Evolutionary conservation across 805 yeast genomes (phyloP).

Genomic region (Saccharomyces paradoxus): DNA sequence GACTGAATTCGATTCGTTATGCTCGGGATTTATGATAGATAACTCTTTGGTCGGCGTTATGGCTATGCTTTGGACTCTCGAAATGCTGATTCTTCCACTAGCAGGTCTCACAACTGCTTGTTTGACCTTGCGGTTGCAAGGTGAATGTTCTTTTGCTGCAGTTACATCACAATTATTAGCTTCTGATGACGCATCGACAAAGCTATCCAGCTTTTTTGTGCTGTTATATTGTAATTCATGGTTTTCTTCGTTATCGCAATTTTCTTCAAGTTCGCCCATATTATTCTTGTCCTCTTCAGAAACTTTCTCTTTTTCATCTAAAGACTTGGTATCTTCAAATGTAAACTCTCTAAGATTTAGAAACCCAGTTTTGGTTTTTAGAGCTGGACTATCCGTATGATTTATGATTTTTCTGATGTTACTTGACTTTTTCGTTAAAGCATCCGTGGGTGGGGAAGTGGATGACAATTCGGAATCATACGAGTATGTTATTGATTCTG

Average conservation of each 20-base stretch:
- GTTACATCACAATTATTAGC: constrained; percentile 3
- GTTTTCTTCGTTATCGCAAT: not conserved
- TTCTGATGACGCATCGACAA: constrained; percentile 2
- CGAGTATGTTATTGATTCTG: constrained; percentile 6
- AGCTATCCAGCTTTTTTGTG: constrained; percentile 11
- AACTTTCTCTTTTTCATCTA: constrained; percentile 1
- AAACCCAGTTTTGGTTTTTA: constrained; percentile 44
- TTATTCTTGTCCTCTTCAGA: not conserved
- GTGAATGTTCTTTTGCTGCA: not conserved
- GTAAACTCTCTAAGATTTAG: constrained; percentile 42
- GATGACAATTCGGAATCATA: constrained; percentile 9
- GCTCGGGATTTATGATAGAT: constrained; percentile 1
- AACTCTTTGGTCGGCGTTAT: not conserved
- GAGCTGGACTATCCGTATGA: constrained; percentile 22
- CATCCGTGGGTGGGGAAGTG: not conserved
- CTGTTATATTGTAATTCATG: constrained; percentile 2
- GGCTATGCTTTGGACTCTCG: constrained; percentile 8
- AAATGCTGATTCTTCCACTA: constrained; percentile 29
- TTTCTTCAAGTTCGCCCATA: not conserved
- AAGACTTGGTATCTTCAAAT: constrained; percentile 20
- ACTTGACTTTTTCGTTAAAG: not conserved
- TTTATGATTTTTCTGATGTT: not conserved
- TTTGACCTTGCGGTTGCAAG: constrained; percentile 6
- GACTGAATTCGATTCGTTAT: not conserved
- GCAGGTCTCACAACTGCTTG: constrained; percentile 20